Conservation (phyloP, 768 basidiomycete species). For the Dendrothele bispora region DNA sequence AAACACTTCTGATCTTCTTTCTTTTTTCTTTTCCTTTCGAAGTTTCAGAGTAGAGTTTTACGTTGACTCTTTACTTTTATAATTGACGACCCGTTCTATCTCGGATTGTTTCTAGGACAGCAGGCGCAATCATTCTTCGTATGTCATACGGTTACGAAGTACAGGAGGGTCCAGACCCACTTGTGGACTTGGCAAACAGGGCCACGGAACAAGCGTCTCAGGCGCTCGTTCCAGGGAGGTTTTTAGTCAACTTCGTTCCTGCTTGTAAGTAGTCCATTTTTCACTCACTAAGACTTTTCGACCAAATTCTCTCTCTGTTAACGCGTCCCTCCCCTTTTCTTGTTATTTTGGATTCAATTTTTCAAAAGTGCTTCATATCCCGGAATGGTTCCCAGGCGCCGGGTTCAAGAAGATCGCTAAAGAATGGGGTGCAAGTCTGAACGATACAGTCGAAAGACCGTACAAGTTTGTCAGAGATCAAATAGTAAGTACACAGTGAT, state of each 20-base stretch:
- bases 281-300: too few relatives aligned
- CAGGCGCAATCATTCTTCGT: constrained; percentile 50
- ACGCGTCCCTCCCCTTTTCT: too few relatives aligned
- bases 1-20: too few relatives aligned
- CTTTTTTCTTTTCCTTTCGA: too few relatives aligned
- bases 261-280: constrained; percentile 31
- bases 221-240: constrained; percentile 51
- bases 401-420: constrained; percentile 54
- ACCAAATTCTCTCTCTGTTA: too few relatives aligned
- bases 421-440: constrained; percentile 53
- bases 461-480: constrained; percentile 61
- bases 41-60: too few relatives aligned
- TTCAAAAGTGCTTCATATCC: constrained; percentile 61
- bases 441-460: constrained; percentile 56
- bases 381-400: constrained; percentile 66
- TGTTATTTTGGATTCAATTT: too few relatives aligned
- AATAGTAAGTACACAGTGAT: constrained; percentile 42
- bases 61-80: too few relatives aligned
- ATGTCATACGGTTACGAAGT: constrained; percentile 57
- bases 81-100: too few relatives aligned
- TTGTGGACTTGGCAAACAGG: constrained; percentile 50
- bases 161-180: constrained; percentile 49
- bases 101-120: too few relatives aligned
- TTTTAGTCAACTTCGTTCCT: constrained; percentile 52
- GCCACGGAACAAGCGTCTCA: constrained; percentile 57